A percentile compares a stretch with the other conserved stretches of the same genome.
phyloP scores from a whole-genome alignment of 176 grass and related monocot genomes.

The Oryza rufipogon region DNA sequence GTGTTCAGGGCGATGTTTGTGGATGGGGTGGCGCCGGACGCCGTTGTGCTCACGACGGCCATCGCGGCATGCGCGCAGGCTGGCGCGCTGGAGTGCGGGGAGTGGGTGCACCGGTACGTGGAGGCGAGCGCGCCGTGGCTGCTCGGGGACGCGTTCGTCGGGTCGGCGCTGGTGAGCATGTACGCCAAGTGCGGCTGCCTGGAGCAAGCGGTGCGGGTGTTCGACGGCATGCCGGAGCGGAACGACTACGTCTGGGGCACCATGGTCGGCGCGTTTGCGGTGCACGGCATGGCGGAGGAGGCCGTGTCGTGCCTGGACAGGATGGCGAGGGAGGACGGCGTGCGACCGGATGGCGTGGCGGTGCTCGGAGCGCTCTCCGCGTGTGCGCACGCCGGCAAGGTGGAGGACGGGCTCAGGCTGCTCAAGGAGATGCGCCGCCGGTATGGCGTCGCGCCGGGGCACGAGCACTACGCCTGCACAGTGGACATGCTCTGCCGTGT shows the following conservation, averaged over 20 bases:
- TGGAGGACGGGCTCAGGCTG: conserved; percentile 62
- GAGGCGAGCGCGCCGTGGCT: conserved; percentile 20
- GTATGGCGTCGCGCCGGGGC: conserved; percentile 51
- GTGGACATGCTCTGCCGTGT: conserved; percentile 90
- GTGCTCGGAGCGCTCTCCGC: conserved; percentile 65
- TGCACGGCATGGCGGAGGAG: conserved; percentile 62
- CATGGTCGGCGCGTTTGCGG: conserved; percentile 74
- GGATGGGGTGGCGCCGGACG: conserved; percentile 54
- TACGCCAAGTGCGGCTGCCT: conserved; percentile 89
- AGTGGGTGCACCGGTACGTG: conserved; percentile 66
- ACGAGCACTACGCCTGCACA: conserved; percentile 84
- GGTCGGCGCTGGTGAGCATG: conserved; percentile 76
- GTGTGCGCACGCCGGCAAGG: conserved; percentile 65
- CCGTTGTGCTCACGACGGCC: conserved; percentile 72
- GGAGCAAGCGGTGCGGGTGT: conserved; percentile 52
- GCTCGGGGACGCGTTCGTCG: conserved; percentile 68
- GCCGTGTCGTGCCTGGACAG: conserved; percentile 56
- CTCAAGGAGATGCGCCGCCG: conserved; percentile 54
- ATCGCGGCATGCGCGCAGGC: conserved; percentile 66
- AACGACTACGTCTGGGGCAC: conserved; percentile 80
- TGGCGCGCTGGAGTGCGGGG: conserved; percentile 60
- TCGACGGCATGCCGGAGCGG: conserved; percentile 72
- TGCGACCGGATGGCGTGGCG: conserved; percentile 62
- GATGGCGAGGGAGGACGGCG: conserved; percentile 62
- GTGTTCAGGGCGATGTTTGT: conserved; percentile 63